These are phyloP conservation scores for Medicago lupulina DNA, from an alignment of 306 rosid genomes.

Conservation along the genomic window DNA sequence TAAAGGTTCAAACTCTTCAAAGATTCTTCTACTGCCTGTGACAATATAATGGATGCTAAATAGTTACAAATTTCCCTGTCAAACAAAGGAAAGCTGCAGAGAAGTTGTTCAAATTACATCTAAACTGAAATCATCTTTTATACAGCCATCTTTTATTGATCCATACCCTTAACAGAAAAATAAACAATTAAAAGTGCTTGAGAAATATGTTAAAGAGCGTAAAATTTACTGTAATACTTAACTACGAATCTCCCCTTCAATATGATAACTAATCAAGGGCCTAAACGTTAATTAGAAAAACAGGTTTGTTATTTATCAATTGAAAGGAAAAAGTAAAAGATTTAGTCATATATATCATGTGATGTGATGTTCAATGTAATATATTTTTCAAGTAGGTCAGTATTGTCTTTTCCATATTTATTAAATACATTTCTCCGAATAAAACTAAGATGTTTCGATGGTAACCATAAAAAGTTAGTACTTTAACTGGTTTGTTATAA, in stretches of 20 bases:
- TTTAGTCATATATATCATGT: no score
- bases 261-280: no score
- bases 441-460: conserved; percentile 5
- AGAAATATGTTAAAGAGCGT: not conserved
- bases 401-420: not conserved
- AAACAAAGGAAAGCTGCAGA: not conserved
- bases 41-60: conserved; percentile 18
- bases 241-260: no score
- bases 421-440: not conserved
- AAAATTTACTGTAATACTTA: no score
- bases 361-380: no score
- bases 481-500: not conserved
- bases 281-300: no score
- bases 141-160: not conserved
- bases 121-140: no score
- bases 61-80: not conserved
- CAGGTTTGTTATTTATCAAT: no score
- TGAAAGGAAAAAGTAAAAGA: no score
- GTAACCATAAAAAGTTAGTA: not conserved
- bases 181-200: not conserved
- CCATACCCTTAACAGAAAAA: not conserved
- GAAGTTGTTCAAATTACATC: no score
- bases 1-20: conserved; percentile 74
- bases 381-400: no score
- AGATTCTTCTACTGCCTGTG: conserved; percentile 90